phyloP scores from a whole-genome alignment of 306 rosid species.

The Gastrolobium villosum region DNA sequence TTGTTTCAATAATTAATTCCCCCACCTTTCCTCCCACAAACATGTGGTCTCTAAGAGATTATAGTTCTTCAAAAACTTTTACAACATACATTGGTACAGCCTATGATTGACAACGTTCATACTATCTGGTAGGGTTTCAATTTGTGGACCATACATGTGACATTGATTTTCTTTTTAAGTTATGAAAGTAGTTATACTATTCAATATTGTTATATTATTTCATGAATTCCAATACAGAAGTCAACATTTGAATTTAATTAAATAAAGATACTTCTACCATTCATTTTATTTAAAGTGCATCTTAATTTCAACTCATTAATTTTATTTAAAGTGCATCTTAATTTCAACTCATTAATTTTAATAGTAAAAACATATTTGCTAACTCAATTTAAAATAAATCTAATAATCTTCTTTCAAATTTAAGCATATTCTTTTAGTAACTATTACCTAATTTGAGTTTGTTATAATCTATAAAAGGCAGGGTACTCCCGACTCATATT shows the following conservation, averaged over 20 bases:
- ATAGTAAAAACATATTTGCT: too few relatives aligned
- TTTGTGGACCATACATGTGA: slow-evolving; percentile 20
- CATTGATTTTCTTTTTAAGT: neutral
- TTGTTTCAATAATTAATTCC: slow-evolving; percentile 18
- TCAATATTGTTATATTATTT: neutral
- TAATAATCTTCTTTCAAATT: too few relatives aligned
- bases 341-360: too few relatives aligned
- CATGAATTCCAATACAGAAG: neutral
- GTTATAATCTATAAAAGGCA: neutral
- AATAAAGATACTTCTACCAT: neutral
- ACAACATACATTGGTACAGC: neutral
- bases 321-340: too few relatives aligned
- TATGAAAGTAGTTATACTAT: neutral
- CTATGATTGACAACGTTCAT: slow-evolving; percentile 35
- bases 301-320: too few relatives aligned
- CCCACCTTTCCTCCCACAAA: neutral
- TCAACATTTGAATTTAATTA: neutral
- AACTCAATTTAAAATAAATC: too few relatives aligned
- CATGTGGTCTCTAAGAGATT: slow-evolving; percentile 22
- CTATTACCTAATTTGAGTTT: neutral
- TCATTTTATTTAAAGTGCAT: too few relatives aligned
- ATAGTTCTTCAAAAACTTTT: slow-evolving; percentile 10
- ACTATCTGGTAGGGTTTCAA: slow-evolving; percentile 37
- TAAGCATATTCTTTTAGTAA: neutral
- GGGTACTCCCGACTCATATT: too few relatives aligned